phyloP scores from a whole-genome alignment of 169 alveolate species.

The Theileria equi region DNA sequence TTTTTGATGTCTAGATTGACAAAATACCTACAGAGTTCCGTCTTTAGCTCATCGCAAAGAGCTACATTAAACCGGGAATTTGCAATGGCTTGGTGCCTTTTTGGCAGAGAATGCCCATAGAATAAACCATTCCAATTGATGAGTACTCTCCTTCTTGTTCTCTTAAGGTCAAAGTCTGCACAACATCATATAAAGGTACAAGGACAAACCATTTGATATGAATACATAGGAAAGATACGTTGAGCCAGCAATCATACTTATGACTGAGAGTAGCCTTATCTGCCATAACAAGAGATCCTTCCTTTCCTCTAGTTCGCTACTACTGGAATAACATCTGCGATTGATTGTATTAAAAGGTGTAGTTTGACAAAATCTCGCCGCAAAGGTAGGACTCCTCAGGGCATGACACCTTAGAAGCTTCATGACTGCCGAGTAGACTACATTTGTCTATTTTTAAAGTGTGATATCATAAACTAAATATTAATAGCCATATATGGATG shows the following conservation, averaged over 20 bases:
- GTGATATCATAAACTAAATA: no score
- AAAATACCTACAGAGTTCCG: conserved; percentile 19
- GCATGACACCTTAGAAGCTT: no score
- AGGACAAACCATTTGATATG: conserved; percentile 28
- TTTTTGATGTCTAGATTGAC: conserved; percentile 28
- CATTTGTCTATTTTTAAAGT: no score
- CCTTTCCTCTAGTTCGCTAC: neutral
- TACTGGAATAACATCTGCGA: conserved; percentile 2
- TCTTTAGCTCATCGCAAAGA: conserved; percentile 2
- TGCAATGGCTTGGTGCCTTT: conserved; percentile 10
- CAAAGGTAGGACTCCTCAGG: no score
- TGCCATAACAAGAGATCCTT: conserved; percentile 42
- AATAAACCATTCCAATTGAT: conserved; percentile 30
- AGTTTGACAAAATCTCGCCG: no score
- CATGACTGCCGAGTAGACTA: no score
- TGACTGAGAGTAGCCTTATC: conserved; percentile 7
- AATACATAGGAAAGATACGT: conserved; percentile 21
- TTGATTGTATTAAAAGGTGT: neutral
- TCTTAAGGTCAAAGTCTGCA: conserved; percentile 41
- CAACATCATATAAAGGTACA: neutral
- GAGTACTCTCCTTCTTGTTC: conserved; percentile 8
- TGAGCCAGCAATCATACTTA: conserved; percentile 1
- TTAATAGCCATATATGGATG: no score
- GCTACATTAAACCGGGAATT: conserved; percentile 34
- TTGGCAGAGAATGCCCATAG: conserved; percentile 28